phyloP scores from a whole-genome alignment of 2,329 filamentous ascomycete genomes.

The Acrodontium crateriforme region DNA sequence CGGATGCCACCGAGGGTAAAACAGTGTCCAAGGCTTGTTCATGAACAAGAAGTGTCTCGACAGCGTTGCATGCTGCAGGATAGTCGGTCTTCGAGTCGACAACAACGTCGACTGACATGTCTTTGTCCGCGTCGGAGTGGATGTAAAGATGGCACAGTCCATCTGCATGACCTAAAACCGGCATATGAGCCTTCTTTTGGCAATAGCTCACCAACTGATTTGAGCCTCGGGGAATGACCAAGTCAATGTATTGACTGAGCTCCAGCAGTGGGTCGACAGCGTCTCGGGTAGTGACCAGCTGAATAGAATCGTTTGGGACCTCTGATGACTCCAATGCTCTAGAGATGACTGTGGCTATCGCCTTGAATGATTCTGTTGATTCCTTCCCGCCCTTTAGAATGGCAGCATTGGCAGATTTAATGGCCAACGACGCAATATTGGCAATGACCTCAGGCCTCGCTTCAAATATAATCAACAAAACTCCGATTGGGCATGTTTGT shows the following conservation, averaged over 20 bases:
- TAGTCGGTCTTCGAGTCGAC: constrained; percentile 91
- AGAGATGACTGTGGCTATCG: constrained; percentile 77
- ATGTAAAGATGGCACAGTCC: constrained; percentile 83
- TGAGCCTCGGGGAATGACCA: constrained; percentile 83
- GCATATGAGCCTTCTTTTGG: constrained; percentile 83
- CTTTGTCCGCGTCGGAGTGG: constrained; percentile 58
- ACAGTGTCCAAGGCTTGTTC: constrained; percentile 51
- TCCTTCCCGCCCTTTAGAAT: constrained; percentile 97
- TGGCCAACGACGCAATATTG: constrained; percentile 88
- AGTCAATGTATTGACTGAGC: constrained; percentile 77
- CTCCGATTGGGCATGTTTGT: constrained; percentile 86
- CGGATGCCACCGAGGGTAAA: constrained; percentile 58
- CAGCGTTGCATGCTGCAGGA: constrained; percentile 84
- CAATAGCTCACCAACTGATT: constrained; percentile 85
- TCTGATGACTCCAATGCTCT: constrained; percentile 55
- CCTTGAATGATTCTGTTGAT: constrained; percentile 85
- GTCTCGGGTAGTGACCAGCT: constrained; percentile 87
- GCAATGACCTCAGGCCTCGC: constrained; percentile 95
- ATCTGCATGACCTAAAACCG: constrained; percentile 90
- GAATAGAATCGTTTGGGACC: constrained; percentile 76
- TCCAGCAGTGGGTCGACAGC: constrained; percentile 77
- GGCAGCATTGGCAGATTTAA: constrained; percentile 94
- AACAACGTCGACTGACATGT: constrained; percentile 61
- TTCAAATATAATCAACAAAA: constrained; percentile 97
- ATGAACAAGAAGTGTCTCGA: constrained; percentile 86